Base-by-base conservation (phyloP, 2,329 filamentous ascomycete species). In the Fusarium devonianum region DNA sequence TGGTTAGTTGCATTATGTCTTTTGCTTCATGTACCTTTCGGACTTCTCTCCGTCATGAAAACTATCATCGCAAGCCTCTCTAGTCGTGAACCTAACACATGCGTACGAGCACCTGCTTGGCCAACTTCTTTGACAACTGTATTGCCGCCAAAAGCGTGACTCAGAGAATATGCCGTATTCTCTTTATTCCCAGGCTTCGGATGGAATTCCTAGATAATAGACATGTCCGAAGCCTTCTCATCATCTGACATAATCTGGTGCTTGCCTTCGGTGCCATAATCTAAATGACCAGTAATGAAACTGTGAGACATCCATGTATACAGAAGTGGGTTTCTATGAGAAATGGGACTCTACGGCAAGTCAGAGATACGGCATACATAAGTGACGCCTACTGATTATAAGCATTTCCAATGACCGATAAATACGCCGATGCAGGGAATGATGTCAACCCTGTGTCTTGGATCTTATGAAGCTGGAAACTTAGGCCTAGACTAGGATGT, bases 191-290 rank as follows among this genome's bases (percentile, higher is more conserved):
- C 0, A 75, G 71, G 1, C 83, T 84, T 33, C 68, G 48, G 18
- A n/a, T n/a, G n/a, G n/a, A n/a, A n/a, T n/a, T n/a, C n/a, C n/a
- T n/a, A n/a, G n/a, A n/a, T n/a, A n/a, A n/a, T n/a, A n/a, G 69
- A 62, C 6, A 73, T 77, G 3, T 84, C 82, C 14, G 78, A 82
- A 17, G 71, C 73, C 0, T 55, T 82, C 1, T 86, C 82, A 82
- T 26, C 29, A 1, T 56, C 66, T 1, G 56, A 58, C 0, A 22
- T 3, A 84, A 85, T 56, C 68, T 87, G 0, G 75, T 85, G 0
- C 66, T 86, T 4, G 81, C 84, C 0, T 76, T 86, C 13, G 84
- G 83, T 1, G 75, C 81, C 1, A 69, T 73, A 2, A 69, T 71
- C 0, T 77, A 81, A 79, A 85, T 40, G 73, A 78, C 0, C 51